phyloP scores from a whole-genome alignment of 2,329 filamentous ascomycete genomes.

The Periconia macrospinosa region DNA sequence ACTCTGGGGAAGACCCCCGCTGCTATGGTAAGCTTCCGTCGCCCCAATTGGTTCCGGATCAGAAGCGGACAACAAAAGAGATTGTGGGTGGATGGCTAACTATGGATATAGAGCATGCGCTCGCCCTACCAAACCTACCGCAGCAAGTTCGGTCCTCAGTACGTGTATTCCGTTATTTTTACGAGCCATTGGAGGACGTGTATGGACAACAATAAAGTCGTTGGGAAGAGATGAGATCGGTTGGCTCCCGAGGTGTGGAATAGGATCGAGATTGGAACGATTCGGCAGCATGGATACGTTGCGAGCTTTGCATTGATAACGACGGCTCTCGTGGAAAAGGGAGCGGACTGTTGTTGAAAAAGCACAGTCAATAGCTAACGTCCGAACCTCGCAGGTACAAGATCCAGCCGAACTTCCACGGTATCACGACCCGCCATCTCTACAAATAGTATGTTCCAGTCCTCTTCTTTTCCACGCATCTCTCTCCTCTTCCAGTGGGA shows the following conservation, averaged over 20 bases:
- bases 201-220: not conserved
- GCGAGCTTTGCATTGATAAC: not conserved
- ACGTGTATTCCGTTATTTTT: constrained; percentile 29
- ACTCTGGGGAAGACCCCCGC: constrained; percentile 31
- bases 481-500: not conserved
- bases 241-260: not conserved
- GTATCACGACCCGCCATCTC: constrained; percentile 48
- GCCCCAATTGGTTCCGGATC: constrained; percentile 12
- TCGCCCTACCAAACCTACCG: constrained; percentile 54
- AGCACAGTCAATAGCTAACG: constrained; percentile 14
- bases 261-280: not conserved
- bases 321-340: not conserved
- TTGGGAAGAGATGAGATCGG: not conserved
- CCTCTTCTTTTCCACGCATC: not conserved
- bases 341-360: not conserved
- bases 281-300: not conserved
- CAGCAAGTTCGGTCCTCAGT: constrained; percentile 63
- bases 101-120: constrained; percentile 28
- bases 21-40: constrained; percentile 25
- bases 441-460: constrained; percentile 49
- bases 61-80: not conserved
- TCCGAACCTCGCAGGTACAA: constrained; percentile 50
- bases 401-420: constrained; percentile 51
- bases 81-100: constrained; percentile 17
- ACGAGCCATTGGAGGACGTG: not conserved